Conservation (phyloP, 768 basidiomycete genomes). For the Trametes punicea region DNA sequence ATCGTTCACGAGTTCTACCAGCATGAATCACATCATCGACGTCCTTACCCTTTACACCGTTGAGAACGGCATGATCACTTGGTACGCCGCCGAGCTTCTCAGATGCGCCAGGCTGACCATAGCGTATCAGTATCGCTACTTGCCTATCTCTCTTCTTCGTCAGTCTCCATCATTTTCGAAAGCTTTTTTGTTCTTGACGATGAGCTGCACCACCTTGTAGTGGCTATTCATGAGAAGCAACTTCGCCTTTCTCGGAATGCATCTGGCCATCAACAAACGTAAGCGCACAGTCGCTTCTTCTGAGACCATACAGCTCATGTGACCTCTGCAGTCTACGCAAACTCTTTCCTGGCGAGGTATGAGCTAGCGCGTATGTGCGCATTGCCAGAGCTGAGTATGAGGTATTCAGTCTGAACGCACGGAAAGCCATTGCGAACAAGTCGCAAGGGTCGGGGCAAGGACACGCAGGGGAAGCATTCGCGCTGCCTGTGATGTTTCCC, state of each 20-base stretch:
- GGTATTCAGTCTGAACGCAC: slow-evolving; percentile 12
- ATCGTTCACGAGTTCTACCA: background rate
- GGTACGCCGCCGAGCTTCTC: slow-evolving; percentile 14
- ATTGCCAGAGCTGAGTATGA: background rate
- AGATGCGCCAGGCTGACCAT: background rate
- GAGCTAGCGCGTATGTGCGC: background rate
- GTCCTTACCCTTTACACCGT: slow-evolving; percentile 26
- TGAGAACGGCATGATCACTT: slow-evolving; percentile 27
- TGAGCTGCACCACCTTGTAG: background rate
- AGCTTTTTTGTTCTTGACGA: background rate
- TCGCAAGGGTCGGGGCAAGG: slow-evolving; percentile 7
- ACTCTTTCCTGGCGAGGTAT: slow-evolving; percentile 27
- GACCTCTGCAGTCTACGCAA: slow-evolving; percentile 24
- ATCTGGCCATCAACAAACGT: slow-evolving; percentile 30
- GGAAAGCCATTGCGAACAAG: slow-evolving; percentile 11
- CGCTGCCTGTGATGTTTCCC: slow-evolving; percentile 7
- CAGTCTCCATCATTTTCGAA: slow-evolving; percentile 8
- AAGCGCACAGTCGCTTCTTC: background rate
- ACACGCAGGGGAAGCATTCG: background rate
- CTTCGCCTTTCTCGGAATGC: slow-evolving; percentile 26
- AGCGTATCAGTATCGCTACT: slow-evolving; percentile 21
- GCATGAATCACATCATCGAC: slow-evolving; percentile 25
- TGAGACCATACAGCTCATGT: background rate
- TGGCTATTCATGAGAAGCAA: slow-evolving; percentile 27
- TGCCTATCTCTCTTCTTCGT: slow-evolving; percentile 24